Evolutionary conservation across 2,329 filamentous ascomycete species (phyloP).

Genomic region (Corinectria fuckeliana): DNA sequence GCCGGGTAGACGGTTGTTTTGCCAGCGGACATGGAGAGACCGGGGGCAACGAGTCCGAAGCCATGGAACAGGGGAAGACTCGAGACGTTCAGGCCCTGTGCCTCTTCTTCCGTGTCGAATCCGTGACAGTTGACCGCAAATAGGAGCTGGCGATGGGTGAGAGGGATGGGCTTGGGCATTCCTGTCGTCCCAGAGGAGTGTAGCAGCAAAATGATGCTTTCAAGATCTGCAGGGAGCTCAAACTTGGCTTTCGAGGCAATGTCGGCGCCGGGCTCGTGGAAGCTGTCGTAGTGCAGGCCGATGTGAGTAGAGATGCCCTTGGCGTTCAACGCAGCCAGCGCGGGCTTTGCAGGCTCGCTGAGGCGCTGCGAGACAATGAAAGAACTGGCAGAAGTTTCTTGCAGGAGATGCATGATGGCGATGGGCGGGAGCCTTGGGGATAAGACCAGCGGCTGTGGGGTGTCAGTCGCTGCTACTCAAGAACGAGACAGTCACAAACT

Average conservation of each 20-base stretch:
- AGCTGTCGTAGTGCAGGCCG: slow-evolving; percentile 18
- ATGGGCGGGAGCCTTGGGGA: slow-evolving; percentile 26
- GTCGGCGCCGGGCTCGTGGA: slow-evolving; percentile 12
- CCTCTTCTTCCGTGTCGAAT: slow-evolving; percentile 29
- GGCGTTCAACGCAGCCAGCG: slow-evolving; percentile 17
- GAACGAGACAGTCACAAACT: not conserved
- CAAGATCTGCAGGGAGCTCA: slow-evolving; percentile 26
- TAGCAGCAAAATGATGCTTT: slow-evolving; percentile 37
- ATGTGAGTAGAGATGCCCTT: slow-evolving; percentile 25
- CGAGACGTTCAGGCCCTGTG: slow-evolving; percentile 38
- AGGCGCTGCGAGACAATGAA: slow-evolving; percentile 29
- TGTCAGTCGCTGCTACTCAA: not conserved
- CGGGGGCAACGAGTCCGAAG: slow-evolving; percentile 42
- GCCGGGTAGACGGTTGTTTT: slow-evolving; percentile 40
- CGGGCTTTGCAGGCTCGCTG: slow-evolving; percentile 21
- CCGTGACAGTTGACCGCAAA: slow-evolving; percentile 39
- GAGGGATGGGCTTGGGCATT: slow-evolving; percentile 44
- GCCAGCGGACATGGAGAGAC: slow-evolving; percentile 40
- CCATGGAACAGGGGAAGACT: slow-evolving; percentile 46
- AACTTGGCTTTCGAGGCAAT: slow-evolving; percentile 19
- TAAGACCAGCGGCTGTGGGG: slow-evolving; percentile 22
- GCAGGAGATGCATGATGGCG: slow-evolving; percentile 25
- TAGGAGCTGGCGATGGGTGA: slow-evolving; percentile 40
- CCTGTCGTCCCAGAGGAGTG: slow-evolving; percentile 47
- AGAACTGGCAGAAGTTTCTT: slow-evolving; percentile 20